Conservation (phyloP, 441 rosid species). For the Metrosideros polymorpha region DNA sequence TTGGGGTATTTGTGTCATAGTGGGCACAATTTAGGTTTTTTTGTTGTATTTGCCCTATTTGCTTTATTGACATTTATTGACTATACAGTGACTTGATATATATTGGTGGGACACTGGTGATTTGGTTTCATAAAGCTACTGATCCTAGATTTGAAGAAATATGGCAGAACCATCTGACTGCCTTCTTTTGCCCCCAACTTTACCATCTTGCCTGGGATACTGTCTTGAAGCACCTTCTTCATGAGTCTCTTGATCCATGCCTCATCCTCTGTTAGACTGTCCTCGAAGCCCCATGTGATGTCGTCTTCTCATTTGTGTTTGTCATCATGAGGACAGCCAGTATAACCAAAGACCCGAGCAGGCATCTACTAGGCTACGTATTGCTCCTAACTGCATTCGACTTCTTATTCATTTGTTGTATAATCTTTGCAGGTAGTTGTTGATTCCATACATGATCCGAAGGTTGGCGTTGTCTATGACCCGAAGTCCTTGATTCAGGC, state of each 20-base stretch:
- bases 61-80: not conserved
- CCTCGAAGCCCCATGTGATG: not conserved
- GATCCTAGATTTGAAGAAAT: not conserved
- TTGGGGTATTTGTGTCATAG: no score
- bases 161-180: not conserved
- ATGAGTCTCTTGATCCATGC: not conserved
- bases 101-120: not conserved
- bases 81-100: not conserved
- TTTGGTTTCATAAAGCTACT: not conserved
- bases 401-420: not conserved
- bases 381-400: not conserved
- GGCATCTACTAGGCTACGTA: not conserved
- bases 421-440: constrained; percentile 45
- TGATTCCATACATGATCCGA: constrained; percentile 46
- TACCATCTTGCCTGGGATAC: not conserved
- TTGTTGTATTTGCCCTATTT: no score
- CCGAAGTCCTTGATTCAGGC: constrained; percentile 58
- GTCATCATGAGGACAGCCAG: not conserved
- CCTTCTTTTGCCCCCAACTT: not conserved
- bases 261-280: not conserved
- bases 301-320: not conserved
- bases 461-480: constrained; percentile 58
- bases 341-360: not conserved
- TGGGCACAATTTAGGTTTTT: no score
- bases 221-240: not conserved